Evolutionary conservation across 2,329 filamentous ascomycete genomes (phyloP).

Genomic region (Ploettnerulaceae sp.): DNA sequence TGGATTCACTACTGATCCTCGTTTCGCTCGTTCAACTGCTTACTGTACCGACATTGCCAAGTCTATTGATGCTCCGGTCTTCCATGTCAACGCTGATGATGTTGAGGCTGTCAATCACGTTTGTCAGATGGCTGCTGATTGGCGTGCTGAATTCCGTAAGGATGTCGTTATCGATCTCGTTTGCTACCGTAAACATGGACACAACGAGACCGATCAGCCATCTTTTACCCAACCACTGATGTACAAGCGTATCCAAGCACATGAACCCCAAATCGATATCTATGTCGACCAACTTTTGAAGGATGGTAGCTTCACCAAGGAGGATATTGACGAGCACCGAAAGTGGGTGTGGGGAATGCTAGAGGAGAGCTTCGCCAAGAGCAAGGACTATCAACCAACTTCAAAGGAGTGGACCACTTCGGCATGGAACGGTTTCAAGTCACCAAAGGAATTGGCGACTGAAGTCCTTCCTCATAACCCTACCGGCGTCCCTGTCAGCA

Average conservation of each 20-base stretch:
- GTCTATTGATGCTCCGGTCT: slow-evolving; percentile 95
- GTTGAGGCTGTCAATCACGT: slow-evolving; percentile 98
- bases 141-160: slow-evolving; percentile 97
- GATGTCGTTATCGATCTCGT: slow-evolving; percentile 97
- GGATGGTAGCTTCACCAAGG: slow-evolving; percentile 93
- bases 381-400: slow-evolving; percentile 94
- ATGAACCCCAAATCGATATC: slow-evolving; percentile 80
- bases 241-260: slow-evolving; percentile 94
- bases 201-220: slow-evolving; percentile 99
- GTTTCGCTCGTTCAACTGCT: slow-evolving; percentile 92
- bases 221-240: slow-evolving; percentile 99
- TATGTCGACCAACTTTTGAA: slow-evolving; percentile 88
- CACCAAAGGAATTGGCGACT: slow-evolving; percentile 91
- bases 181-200: slow-evolving; percentile 97
- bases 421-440: slow-evolving; percentile 99
- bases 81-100: slow-evolving; percentile 98
- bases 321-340: slow-evolving; percentile 98
- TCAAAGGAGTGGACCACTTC: slow-evolving; percentile 98
- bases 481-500: slow-evolving; percentile 70
- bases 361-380: slow-evolving; percentile 93
- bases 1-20: slow-evolving; percentile 97
- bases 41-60: slow-evolving; percentile 99
- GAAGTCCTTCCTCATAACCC: slow-evolving; percentile 90
- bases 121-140: slow-evolving; percentile 93
- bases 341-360: slow-evolving; percentile 99